A percentile compares a stretch with the other conserved stretches of the same genome.
phyloP scores from a whole-genome alignment of 169 alveolate genomes.

The Plasmodium knowlesi region DNA sequence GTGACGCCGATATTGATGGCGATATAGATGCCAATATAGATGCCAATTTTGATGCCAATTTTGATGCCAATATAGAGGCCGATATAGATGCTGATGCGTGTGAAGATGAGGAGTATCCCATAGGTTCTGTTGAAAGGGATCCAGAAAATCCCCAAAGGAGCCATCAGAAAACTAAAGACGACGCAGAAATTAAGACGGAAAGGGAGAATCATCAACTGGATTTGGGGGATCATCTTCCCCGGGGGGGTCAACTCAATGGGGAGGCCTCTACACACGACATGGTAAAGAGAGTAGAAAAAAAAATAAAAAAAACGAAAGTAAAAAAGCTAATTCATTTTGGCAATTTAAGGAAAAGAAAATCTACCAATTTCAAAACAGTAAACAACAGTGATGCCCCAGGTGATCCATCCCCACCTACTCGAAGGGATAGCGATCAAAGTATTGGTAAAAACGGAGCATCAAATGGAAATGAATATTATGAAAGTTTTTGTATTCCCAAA shows the following conservation, averaged over 20 bases:
- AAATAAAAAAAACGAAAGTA: slow-evolving; percentile 9
- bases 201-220: neutral
- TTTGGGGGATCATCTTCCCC: neutral
- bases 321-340: neutral
- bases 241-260: neutral
- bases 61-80: neutral
- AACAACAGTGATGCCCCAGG: neutral
- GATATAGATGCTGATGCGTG: neutral
- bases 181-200: neutral
- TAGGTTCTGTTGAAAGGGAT: neutral
- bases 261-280: neutral
- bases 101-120: neutral
- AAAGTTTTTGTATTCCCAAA: slow-evolving; percentile 50
- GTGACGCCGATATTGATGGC: too few species aligned
- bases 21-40: neutral
- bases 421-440: neutral
- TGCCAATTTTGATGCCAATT: neutral
- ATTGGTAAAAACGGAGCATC: neutral
- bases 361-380: neutral
- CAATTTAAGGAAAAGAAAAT: slow-evolving; percentile 11
- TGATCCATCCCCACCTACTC: neutral
- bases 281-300: neutral
- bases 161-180: neutral
- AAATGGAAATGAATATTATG: slow-evolving; percentile 31
- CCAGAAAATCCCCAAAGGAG: neutral